Evolutionary conservation across 2,329 filamentous ascomycete genomes (phyloP), one percentile per base, ranked within the genome.

Genomic region (Bipolaris victoriae): DNA sequence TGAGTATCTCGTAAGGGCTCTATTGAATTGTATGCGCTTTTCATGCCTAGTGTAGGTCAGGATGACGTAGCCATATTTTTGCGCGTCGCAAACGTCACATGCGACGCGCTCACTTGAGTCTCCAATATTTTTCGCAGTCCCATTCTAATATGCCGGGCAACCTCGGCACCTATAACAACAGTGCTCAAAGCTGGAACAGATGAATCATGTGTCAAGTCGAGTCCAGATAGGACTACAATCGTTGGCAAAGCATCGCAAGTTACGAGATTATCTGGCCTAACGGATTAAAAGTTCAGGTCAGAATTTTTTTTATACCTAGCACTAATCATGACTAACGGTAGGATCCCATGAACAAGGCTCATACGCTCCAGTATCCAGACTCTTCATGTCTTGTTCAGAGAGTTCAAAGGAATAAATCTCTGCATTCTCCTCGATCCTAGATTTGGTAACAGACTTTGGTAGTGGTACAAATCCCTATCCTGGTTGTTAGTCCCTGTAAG

Each of bases 321-420:
- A 71, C 65, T 67, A 79, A 63, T 80, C 78, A 49, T 58, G 63
- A 58, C 71, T 78, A 11, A 69, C 73, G 0, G 81, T 82, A 7
- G 85, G 86, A 72, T 87, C 85, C 85, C 85, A 87, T 49, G 82
- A 77, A 61, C 83, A 85, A 44, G 83, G 83, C 58, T 81, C 78
- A 72, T 88, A 87, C 41, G 80, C 78, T 26, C 79, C 78, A 1
- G 82, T 86, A 45, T 84, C 76, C 58, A 88, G 70, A 16, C 66
- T 77, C 62, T 82, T 75, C 84, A 88, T 85, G 46, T 88, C 86
- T 52, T 84, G 82, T n/a, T 75, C 73, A 2, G 80, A 78, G 26
- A 88, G 75, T 69, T 84, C 81, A 62, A 88, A 88, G 64, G 88
- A 85, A 58, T 82, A 88, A 1, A 88, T 69, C 41, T 83, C 71